These are phyloP conservation scores for Monosporascus sp. DNA, from an alignment of 2,329 filamentous ascomycete species.

Conservation along the genomic window DNA sequence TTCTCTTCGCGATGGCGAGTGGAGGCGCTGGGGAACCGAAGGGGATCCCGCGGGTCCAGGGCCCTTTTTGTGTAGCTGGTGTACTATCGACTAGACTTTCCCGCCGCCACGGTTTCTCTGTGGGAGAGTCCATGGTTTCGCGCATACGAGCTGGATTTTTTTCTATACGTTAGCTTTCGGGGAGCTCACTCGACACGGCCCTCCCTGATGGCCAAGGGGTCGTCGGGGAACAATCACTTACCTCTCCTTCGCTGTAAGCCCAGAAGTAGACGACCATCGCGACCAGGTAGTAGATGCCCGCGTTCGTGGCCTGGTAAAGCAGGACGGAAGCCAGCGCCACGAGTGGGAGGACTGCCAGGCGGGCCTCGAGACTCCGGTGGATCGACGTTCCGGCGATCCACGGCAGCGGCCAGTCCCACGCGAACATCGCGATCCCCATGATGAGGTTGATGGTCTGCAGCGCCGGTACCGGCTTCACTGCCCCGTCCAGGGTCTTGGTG, in stretches of 20 bases:
- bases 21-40: neutral
- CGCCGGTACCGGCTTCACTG: constrained; percentile 80
- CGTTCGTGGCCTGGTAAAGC: constrained; percentile 88
- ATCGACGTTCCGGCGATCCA: constrained; percentile 70
- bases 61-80: constrained; percentile 7
- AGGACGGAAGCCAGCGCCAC: constrained; percentile 68
- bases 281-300: constrained; percentile 85
- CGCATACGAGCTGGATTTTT: constrained; percentile 55
- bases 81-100: constrained; percentile 35
- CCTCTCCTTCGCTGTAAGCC: constrained; percentile 97
- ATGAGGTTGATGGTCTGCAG: constrained; percentile 87
- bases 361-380: constrained; percentile 82
- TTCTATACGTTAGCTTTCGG: constrained; percentile 1
- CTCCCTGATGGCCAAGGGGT: too few relatives aligned
- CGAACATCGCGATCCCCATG: constrained; percentile 70
- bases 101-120: constrained; percentile 37
- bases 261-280: constrained; percentile 88
- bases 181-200: too few relatives aligned
- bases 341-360: constrained; percentile 77
- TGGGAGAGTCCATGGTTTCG: constrained; percentile 65
- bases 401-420: constrained; percentile 85
- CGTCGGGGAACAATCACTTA: constrained; percentile 29
- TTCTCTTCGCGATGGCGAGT: neutral
- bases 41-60: neutral
- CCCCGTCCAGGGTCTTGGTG: constrained; percentile 80